Evolutionary conservation across 495 filamentous ascomycete species (phyloP), one percentile per base, ranked within the genome.

Genomic region (Penicillium paxilli): DNA sequence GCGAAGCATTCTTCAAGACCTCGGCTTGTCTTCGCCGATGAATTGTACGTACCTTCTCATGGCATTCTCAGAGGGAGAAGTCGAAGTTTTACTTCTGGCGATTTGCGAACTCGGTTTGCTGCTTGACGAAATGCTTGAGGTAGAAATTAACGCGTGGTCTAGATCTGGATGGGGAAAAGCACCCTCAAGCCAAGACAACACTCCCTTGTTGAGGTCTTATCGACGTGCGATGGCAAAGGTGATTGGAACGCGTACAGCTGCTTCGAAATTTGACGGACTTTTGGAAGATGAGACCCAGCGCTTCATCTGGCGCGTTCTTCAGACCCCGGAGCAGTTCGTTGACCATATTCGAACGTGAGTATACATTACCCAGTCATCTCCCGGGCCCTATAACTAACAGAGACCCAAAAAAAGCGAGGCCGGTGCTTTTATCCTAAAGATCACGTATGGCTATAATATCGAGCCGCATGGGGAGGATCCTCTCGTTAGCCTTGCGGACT

Each of bases 401-500:
- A 44, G 4, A 25, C 12, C 30, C 28, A n/a, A 55, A 19, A 2
- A 17, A 28, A 77, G 70, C 23, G 66, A 69, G 33, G 67, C 74
- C 5, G 79, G 73, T 8, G 64, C 71, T 7, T 54, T 78, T 10
- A 76, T 82, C 8, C 54, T 82, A 1, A 78, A 78, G 24, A 71
- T 78, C 3, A 55, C 60, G 2, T 83, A 82, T 49, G 79, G 77
- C 14, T 82, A 83, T 53, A 73, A 64, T 0, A 67, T 70, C 10
- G 75, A 78, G 46, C 59, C 65, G 5, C 62, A 73, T 28, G 51
- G 35, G 2, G 35, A 44, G 0, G 80, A 83, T 55, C 70, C 73
- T 14, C 57, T 83, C 9, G 65, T 82, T 6, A 47, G 66, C 19
- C 24, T 77, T 40, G 70, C 66, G 0, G 68, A 70, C 14, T 44